These are phyloP conservation scores for Cucurbita ficifolia DNA, from an alignment of 306 rosid species.

Conservation along the genomic window DNA sequence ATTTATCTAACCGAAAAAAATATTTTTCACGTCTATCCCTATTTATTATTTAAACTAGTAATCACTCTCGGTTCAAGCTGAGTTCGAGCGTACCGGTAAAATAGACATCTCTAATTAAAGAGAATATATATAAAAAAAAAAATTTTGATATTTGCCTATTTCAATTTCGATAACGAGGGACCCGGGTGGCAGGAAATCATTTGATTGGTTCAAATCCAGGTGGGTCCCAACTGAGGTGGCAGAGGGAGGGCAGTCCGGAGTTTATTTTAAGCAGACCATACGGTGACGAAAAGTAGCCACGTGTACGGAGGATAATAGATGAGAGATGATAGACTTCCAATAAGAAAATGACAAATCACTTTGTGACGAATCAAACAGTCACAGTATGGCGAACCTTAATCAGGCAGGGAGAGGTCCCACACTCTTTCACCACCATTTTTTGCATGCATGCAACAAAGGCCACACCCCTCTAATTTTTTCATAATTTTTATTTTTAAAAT, in stretches of 20 bases:
- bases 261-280: neutral
- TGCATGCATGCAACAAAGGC: neutral
- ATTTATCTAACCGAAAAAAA: no score
- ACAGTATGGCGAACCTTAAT: conserved; percentile 5
- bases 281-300: neutral
- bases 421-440: neutral
- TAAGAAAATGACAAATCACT: conserved; percentile 5
- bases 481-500: no score
- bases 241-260: neutral
- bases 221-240: neutral
- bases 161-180: neutral
- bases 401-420: neutral
- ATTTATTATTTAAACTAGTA: no score
- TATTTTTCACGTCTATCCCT: no score
- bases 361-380: neutral
- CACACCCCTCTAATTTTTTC: neutral
- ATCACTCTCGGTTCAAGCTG: no score
- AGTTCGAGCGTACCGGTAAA: no score
- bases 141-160: no score
- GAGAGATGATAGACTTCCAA: neutral
- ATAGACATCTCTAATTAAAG: no score
- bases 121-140: no score
- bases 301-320: neutral
- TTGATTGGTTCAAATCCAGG: neutral
- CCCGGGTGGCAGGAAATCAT: neutral